phyloP scores from a whole-genome alignment of 441 rosid genomes.

The Dalechampia spathulata region DNA sequence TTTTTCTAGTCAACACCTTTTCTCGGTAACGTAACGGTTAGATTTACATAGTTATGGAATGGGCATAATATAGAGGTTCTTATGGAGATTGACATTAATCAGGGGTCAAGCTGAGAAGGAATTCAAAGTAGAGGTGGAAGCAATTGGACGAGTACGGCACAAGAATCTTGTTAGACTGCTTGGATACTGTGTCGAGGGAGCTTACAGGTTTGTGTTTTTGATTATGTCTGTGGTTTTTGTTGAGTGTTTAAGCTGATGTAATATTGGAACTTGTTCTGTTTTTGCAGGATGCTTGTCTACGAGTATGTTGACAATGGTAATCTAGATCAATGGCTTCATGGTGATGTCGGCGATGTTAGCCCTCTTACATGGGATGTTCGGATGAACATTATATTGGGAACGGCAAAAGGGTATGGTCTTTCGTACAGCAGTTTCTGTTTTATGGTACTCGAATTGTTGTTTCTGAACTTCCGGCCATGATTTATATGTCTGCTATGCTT shows the following conservation, averaged over 20 bases:
- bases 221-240: slow-evolving; percentile 7
- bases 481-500: slow-evolving; percentile 4
- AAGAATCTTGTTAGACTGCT: slow-evolving; percentile 90
- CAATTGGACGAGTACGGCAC: slow-evolving; percentile 83
- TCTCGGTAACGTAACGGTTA: neutral
- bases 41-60: neutral
- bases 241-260: neutral
- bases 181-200: slow-evolving; percentile 96
- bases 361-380: slow-evolving; percentile 91
- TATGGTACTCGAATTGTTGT: neutral
- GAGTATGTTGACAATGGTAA: slow-evolving; percentile 91
- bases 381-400: slow-evolving; percentile 76
- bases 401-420: slow-evolving; percentile 68
- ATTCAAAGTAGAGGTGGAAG: slow-evolving; percentile 94
- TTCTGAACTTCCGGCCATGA: neutral
- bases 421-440: neutral
- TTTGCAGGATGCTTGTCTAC: slow-evolving; percentile 79
- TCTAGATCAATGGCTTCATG: slow-evolving; percentile 93
- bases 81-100: slow-evolving; percentile 11
- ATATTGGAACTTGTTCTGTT: slow-evolving; percentile 5
- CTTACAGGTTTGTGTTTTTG: slow-evolving; percentile 47
- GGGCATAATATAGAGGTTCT: neutral
- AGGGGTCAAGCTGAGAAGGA: slow-evolving; percentile 99
- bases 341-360: slow-evolving; percentile 85
- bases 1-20: neutral